Percentiles rank a stretch among this genome's conserved stretches.
phyloP scores from a whole-genome alignment of 768 basidiomycete genomes.

The Tricholoma sp. region DNA sequence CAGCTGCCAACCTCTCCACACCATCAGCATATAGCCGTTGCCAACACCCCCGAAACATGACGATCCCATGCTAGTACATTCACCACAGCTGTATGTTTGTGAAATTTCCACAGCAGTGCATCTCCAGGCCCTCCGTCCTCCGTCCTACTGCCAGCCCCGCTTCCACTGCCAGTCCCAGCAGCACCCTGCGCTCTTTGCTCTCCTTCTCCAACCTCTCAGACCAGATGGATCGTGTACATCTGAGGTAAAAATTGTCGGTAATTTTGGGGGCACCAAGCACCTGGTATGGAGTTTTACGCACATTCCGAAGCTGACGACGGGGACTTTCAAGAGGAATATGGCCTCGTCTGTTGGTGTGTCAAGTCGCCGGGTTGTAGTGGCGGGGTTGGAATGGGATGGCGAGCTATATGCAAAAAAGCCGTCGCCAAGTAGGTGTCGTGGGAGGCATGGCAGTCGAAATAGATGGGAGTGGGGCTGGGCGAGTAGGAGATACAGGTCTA shows the following conservation, averaged over 20 bases:
- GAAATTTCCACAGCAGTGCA: conserved; percentile 95
- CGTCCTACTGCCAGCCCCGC: too few species aligned
- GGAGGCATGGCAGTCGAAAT: conserved; percentile 37
- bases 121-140: too few species aligned
- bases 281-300: conserved; percentile 94
- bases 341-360: conserved; percentile 85
- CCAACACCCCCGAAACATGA: conserved; percentile 84
- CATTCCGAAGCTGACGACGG: conserved; percentile 70
- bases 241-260: conserved; percentile 97
- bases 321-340: conserved; percentile 87
- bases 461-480: conserved; percentile 35
- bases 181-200: conserved; percentile 11
- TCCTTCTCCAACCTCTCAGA: conserved; percentile 46
- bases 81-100: conserved; percentile 95
- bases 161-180: conserved; percentile 46
- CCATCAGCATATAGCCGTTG: too few species aligned
- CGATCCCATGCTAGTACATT: conserved; percentile 99
- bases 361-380: conserved; percentile 54
- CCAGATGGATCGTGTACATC: conserved; percentile 83
- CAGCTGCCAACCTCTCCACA: too few species aligned
- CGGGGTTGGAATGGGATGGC: too few species aligned
- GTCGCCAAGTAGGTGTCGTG: conserved; percentile 49
- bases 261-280: conserved; percentile 96
- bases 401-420: conserved; percentile 62
- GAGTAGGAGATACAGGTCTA: too few species aligned